Evolutionary conservation across 345 rosid genomes (phyloP).

Genomic region (Eucalyptus cloeziana): DNA sequence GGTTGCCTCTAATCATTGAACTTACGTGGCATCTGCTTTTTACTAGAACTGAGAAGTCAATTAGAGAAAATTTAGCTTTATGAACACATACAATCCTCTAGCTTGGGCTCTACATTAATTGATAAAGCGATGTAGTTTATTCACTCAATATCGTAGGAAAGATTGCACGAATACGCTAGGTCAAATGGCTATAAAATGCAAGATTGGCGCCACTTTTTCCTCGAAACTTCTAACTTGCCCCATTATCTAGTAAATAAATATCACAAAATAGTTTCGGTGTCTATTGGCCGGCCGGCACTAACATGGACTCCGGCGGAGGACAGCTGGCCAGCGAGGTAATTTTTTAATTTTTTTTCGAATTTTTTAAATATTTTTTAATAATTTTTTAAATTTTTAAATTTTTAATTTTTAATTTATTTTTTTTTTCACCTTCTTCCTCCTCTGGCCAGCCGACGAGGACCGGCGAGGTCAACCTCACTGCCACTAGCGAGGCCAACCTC

Average conservation of each 20-base stretch:
- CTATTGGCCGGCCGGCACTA: neutral
- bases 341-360: too few relatives aligned
- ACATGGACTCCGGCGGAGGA: too few relatives aligned
- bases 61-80: neutral
- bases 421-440: too few relatives aligned
- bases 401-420: too few relatives aligned
- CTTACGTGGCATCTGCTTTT: neutral
- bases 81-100: neutral
- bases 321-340: too few relatives aligned
- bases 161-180: neutral
- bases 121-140: neutral
- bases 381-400: too few relatives aligned
- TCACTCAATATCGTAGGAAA: neutral
- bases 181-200: neutral
- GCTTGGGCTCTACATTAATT: neutral
- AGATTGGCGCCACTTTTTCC: neutral
- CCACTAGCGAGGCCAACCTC: too few relatives aligned
- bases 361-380: too few relatives aligned
- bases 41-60: neutral
- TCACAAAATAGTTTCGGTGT: neutral
- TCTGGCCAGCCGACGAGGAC: too few relatives aligned
- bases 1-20: neutral
- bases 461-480: too few relatives aligned
- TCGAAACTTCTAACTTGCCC: neutral
- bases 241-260: neutral